A percentile compares a stretch with the other conserved stretches of the same genome.
Conservation (phyloP, 1,139 yeast species). For the Wickerhamomyces sp. region DNA sequence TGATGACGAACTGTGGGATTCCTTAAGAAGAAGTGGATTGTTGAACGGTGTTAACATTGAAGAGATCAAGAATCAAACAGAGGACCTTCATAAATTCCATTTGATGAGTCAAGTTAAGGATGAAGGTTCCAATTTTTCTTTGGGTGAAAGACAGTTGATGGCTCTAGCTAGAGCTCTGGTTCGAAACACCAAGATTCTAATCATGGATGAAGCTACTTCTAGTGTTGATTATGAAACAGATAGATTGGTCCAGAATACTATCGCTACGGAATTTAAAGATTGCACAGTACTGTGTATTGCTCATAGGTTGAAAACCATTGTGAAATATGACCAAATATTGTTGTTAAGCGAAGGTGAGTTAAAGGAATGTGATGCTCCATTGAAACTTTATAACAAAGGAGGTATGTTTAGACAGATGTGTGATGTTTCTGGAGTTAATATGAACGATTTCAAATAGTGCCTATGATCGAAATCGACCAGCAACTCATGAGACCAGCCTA, state of each 20-base stretch:
- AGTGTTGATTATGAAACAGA: conserved; percentile 69
- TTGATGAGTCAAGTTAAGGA: conserved; percentile 60
- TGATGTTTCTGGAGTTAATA: neutral
- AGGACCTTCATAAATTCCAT: conserved; percentile 51
- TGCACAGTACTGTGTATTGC: conserved; percentile 50
- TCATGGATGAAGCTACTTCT: conserved; percentile 78
- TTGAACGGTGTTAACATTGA: conserved; percentile 34
- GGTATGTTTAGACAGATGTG: conserved; percentile 7
- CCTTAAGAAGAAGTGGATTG: conserved; percentile 57
- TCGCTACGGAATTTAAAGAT: conserved; percentile 49
- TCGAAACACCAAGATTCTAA: conserved; percentile 55
- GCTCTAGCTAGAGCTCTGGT: conserved; percentile 72
- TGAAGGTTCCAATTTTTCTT: conserved; percentile 65
- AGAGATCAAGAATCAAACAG: conserved; percentile 12
- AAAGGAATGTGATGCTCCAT: neutral
- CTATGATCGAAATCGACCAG: too few species aligned
- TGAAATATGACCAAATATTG: conserved; percentile 6
- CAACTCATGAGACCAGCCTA: too few species aligned
- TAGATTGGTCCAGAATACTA: conserved; percentile 57
- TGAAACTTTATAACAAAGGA: neutral
- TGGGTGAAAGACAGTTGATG: conserved; percentile 69
- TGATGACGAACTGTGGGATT: conserved; percentile 43
- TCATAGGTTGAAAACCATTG: conserved; percentile 7
- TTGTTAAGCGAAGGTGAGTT: conserved; percentile 5
- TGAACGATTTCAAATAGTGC: neutral